phyloP scores from a whole-genome alignment of 371 early-diverging fungal genomes.

The Sporodiniella umbellata region DNA sequence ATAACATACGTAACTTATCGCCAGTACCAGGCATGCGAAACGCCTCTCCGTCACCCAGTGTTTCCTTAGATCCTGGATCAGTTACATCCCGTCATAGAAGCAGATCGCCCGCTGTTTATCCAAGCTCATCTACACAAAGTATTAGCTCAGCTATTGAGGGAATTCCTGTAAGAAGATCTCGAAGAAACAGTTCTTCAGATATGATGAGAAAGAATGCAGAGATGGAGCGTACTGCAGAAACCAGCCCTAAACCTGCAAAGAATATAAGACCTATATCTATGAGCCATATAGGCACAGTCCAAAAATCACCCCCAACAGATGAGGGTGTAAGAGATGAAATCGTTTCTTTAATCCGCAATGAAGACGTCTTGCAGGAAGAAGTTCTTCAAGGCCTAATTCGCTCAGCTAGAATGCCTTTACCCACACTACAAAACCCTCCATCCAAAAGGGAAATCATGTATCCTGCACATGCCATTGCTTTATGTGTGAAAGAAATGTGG shows the following conservation, averaged over 20 bases:
- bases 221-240: too few species aligned
- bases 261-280: slow-evolving; percentile 47
- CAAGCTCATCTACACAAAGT: neutral
- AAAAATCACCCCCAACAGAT: neutral
- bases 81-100: slow-evolving; percentile 14
- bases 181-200: too few species aligned
- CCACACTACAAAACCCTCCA: slow-evolving; percentile 77
- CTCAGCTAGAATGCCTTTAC: slow-evolving; percentile 86
- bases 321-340: too few species aligned
- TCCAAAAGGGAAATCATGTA: slow-evolving; percentile 86
- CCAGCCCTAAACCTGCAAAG: too few species aligned
- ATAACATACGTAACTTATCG: slow-evolving; percentile 23
- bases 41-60: slow-evolving; percentile 32
- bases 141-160: too few species aligned
- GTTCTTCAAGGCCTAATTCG: slow-evolving; percentile 86
- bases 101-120: slow-evolving; percentile 10
- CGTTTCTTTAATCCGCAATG: slow-evolving; percentile 22
- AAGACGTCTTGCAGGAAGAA: slow-evolving; percentile 81
- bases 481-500: slow-evolving; percentile 83
- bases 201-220: too few species aligned
- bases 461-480: slow-evolving; percentile 88
- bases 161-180: too few species aligned
- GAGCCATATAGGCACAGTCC: slow-evolving; percentile 22
- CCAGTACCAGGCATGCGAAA: slow-evolving; percentile 31
- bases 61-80: slow-evolving; percentile 19